Percentiles rank a stretch among this genome's conserved stretches.
phyloP scores from a whole-genome alignment of 1,284 basidiomycete species.

The Tilletia horrida region DNA sequence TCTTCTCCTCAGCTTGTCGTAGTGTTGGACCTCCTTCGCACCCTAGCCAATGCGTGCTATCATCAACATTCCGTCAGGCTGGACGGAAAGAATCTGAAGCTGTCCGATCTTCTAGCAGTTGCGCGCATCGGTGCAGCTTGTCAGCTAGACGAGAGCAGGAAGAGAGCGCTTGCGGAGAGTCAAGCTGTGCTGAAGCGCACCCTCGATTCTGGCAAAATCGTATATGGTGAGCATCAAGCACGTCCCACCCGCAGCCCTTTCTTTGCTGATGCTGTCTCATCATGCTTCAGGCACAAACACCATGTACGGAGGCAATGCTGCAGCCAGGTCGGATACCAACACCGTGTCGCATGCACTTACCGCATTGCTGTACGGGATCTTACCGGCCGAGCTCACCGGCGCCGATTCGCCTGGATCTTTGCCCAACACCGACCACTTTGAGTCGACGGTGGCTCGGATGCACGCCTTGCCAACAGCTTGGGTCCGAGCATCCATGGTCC shows the following conservation, averaged over 20 bases:
- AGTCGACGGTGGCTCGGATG: not conserved
- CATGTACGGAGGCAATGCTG: conserved; percentile 11
- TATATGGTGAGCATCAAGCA: not conserved
- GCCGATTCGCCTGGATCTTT: not conserved
- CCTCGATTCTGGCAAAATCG: not conserved
- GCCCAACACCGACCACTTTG: not conserved
- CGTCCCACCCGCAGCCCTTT: not conserved
- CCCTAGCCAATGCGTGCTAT: not conserved
- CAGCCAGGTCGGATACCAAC: not conserved
- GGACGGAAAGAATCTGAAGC: not conserved
- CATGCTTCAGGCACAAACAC: not conserved
- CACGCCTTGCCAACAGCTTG: conserved; percentile 3
- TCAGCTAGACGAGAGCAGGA: not conserved
- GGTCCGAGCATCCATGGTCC: conserved; percentile 9
- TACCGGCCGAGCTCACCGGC: not conserved
- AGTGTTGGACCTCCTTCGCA: not conserved
- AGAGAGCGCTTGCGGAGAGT: not conserved
- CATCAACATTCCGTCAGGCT: not conserved
- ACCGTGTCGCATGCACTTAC: not conserved
- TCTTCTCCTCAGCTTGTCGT: no score
- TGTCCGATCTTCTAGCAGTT: conserved; percentile 4
- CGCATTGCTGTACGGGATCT: not conserved
- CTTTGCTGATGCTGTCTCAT: not conserved
- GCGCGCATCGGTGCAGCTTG: not conserved
- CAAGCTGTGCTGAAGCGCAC: not conserved